Evolutionary conservation across 1,284 basidiomycete species (phyloP), one percentile per base, ranked within the genome.

Genomic region (Microbotryomycetes sp.): DNA sequence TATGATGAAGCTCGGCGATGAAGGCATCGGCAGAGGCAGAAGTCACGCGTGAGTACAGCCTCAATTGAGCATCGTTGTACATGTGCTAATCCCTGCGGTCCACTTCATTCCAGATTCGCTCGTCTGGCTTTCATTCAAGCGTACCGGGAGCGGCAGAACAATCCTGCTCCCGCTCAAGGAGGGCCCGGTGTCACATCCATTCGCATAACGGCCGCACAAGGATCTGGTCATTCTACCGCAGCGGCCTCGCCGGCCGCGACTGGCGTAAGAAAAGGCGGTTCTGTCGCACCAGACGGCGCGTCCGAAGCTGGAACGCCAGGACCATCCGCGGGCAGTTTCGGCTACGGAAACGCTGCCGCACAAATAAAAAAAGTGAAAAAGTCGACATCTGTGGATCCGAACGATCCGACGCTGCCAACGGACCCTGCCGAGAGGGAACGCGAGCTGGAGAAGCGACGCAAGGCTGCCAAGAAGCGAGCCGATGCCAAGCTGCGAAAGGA

Each of bases 51-150:
- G 31, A 50, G 61, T 60, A 7, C 31, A 15, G 21, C 45, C n/a
- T 50, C 30, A 15, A 52, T 15, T 24, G 29, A 16, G 7, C n/a
- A n/a, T n/a, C n/a, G n/a, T n/a, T n/a, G n/a, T n/a, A n/a, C n/a
- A n/a, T n/a, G n/a, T n/a, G n/a, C n/a, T n/a, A n/a, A n/a, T n/a
- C n/a, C n/a, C n/a, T n/a, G n/a, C n/a, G n/a, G n/a, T n/a, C 46
- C 55, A 52, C 27, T 30, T 3, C 27, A 3, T 23, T 23, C 18
- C 48, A 69, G 68, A 2, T 71, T 71, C 51, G 60, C 70, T 1
- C 68, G 70, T 2, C 56, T 71, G 30, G 70, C 68, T 16, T 71
- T 70, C 60, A 67, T 71, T 23, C 64, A 70, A 52, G 57, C 67
- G n/a, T 69, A 67, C 56, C 69, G 70, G 28, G 66, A 70, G 28